Conservation (phyloP, 768 basidiomycete species). For the Pholiota conissans region DNA sequence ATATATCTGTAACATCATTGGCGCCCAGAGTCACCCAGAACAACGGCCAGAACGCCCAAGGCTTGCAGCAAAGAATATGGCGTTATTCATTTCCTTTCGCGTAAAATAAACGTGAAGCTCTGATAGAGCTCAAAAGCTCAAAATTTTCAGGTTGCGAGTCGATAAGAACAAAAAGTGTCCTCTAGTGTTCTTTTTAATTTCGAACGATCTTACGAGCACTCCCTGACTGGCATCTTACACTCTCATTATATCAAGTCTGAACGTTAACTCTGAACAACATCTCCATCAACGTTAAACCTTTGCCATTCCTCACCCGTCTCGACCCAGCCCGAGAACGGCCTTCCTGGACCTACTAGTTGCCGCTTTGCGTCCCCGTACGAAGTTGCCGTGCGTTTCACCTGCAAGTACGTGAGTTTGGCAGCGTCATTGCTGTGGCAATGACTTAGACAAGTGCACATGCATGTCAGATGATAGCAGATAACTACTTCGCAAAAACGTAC, state of each 20-base stretch:
- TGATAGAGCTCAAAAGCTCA: too few relatives aligned
- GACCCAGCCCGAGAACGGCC: slow-evolving; percentile 66
- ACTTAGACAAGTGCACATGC: too few relatives aligned
- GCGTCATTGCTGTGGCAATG: background rate
- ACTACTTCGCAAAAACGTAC: background rate
- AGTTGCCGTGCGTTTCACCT: slow-evolving; percentile 38
- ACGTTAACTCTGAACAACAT: background rate
- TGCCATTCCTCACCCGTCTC: slow-evolving; percentile 54
- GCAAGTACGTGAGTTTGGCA: slow-evolving; percentile 39
- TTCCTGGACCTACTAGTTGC: slow-evolving; percentile 39
- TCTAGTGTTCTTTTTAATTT: too few relatives aligned
- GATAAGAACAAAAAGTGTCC: too few relatives aligned
- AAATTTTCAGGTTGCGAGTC: too few relatives aligned
- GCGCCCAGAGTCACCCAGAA: slow-evolving; percentile 1
- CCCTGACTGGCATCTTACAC: too few relatives aligned
- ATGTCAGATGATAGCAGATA: too few relatives aligned
- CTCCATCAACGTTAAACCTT: slow-evolving; percentile 32
- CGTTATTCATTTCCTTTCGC: too few relatives aligned
- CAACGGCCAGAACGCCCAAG: background rate
- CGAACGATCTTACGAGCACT: too few relatives aligned
- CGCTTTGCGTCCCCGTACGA: slow-evolving; percentile 55
- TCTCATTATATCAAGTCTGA: background rate
- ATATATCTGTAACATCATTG: background rate
- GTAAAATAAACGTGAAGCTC: too few relatives aligned
- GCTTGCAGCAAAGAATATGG: background rate